These are phyloP conservation scores for Nakazawaea anatomiae DNA, from an alignment of 805 yeast species.

Conservation along the genomic window DNA sequence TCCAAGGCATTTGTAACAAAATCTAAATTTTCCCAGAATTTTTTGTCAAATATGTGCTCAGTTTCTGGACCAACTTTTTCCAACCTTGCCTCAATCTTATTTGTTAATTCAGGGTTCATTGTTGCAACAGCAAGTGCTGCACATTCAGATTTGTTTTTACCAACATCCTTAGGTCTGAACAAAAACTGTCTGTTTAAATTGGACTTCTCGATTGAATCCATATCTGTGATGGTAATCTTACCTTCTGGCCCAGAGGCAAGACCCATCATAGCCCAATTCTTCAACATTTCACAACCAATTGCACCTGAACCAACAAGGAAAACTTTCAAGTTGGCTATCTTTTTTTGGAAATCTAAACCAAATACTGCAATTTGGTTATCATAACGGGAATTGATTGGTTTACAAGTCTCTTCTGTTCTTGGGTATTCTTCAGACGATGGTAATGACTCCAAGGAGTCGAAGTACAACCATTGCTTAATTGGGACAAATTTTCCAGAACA, in stretches of 20 bases:
- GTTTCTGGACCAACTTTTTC: slow-evolving; percentile 95
- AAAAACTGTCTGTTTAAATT: slow-evolving; percentile 94
- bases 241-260: slow-evolving; percentile 90
- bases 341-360: slow-evolving; percentile 72
- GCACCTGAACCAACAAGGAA: slow-evolving; percentile 98
- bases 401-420: slow-evolving; percentile 66
- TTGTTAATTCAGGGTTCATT: slow-evolving; percentile 81
- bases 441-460: slow-evolving; percentile 88
- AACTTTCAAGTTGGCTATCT: slow-evolving; percentile 68
- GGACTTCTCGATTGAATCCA: slow-evolving; percentile 91
- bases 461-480: slow-evolving; percentile 84
- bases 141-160: slow-evolving; percentile 81
- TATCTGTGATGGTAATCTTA: slow-evolving; percentile 80
- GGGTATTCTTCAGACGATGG: slow-evolving; percentile 55
- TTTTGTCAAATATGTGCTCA: slow-evolving; percentile 77
- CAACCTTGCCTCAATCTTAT: slow-evolving; percentile 67
- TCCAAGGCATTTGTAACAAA: slow-evolving; percentile 95
- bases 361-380: slow-evolving; percentile 95
- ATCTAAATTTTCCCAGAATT: slow-evolving; percentile 79
- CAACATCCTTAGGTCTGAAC: slow-evolving; percentile 93
- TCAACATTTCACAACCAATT: slow-evolving; percentile 97
- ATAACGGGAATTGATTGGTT: slow-evolving; percentile 76
- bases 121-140: slow-evolving; percentile 78
- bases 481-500: slow-evolving; percentile 96
- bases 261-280: slow-evolving; percentile 97